Evolutionary conservation across 2,329 filamentous ascomycete species (phyloP).

Genomic region (Cryoendolithus antarcticus): DNA sequence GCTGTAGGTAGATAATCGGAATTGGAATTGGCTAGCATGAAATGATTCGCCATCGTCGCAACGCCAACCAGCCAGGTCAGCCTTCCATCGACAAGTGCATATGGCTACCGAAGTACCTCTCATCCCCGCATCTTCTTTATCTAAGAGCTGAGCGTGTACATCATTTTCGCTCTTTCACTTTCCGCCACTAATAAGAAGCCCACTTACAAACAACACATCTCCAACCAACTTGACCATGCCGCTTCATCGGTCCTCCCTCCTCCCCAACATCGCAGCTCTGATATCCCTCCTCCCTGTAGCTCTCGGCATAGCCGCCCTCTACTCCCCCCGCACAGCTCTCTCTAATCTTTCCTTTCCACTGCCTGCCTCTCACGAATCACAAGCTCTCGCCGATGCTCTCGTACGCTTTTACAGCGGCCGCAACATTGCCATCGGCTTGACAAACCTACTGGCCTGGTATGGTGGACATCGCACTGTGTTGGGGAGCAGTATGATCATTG

Average conservation of each 20-base stretch:
- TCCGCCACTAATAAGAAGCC: no score
- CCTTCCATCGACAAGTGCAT: no score
- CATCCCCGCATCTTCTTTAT: no score
- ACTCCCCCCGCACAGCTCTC: conserved; percentile 1
- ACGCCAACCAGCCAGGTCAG: no score
- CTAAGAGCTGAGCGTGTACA: no score
- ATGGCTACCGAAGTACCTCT: no score
- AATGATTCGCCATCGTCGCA: no score
- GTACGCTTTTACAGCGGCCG: conserved; percentile 5
- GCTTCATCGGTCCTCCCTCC: neutral
- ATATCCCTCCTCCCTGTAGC: neutral
- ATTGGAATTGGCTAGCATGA: no score
- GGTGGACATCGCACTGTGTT: conserved; percentile 1
- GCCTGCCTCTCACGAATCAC: neutral
- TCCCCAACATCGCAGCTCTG: conserved; percentile 4
- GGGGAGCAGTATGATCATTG: conserved; percentile 3
- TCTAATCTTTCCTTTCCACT: neutral
- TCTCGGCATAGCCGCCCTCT: conserved; percentile 4
- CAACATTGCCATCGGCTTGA: conserved; percentile 4
- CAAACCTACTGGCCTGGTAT: conserved; percentile 5
- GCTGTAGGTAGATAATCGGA: conserved; percentile 3
- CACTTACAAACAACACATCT: no score
- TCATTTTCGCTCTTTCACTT: no score
- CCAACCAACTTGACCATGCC: no score
- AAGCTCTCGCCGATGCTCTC: conserved; percentile 1